Percentiles rank a stretch among this genome's conserved stretches.
Evolutionary conservation across 2,329 filamentous ascomycete genomes (phyloP).

Genomic region (Microthyrium microscopicum): DNA sequence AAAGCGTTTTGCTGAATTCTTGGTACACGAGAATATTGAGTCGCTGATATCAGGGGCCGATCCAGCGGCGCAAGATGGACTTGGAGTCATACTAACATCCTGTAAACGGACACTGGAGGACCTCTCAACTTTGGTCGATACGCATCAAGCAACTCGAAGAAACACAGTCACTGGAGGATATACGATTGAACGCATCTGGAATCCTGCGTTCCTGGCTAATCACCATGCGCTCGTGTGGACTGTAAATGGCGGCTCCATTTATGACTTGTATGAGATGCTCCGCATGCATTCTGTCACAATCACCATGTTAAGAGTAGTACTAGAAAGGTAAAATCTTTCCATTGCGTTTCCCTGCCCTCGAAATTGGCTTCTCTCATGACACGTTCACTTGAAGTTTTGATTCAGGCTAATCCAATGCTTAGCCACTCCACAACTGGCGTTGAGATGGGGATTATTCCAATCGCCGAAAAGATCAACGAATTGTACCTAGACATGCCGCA

Average conservation of each 20-base stretch:
- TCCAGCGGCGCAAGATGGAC: conserved; percentile 18
- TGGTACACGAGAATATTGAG: conserved; percentile 21
- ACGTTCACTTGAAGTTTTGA: neutral
- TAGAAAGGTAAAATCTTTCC: conserved; percentile 20
- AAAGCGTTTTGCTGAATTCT: conserved; percentile 27
- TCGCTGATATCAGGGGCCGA: conserved; percentile 20
- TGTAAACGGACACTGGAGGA: conserved; percentile 25
- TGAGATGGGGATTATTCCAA: conserved; percentile 15
- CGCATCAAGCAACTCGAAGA: conserved; percentile 28
- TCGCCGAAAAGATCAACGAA: conserved; percentile 18
- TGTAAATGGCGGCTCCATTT: conserved; percentile 25
- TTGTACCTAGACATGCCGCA: neutral
- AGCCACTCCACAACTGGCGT: conserved; percentile 20
- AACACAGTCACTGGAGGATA: conserved; percentile 23
- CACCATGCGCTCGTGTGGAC: conserved; percentile 30
- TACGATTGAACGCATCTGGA: conserved; percentile 28
- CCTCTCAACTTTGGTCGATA: conserved; percentile 27
- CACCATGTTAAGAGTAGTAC: conserved; percentile 22
- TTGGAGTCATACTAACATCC: conserved; percentile 23
- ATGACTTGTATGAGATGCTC: conserved; percentile 22
- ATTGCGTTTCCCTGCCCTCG: neutral
- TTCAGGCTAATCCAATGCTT: conserved; percentile 1
- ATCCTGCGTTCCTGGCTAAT: conserved; percentile 23
- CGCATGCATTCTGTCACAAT: conserved; percentile 27
- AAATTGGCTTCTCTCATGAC: neutral